phyloP scores from a whole-genome alignment of 148 eudicot genomes.

The Fagopyrum tataricum region DNA sequence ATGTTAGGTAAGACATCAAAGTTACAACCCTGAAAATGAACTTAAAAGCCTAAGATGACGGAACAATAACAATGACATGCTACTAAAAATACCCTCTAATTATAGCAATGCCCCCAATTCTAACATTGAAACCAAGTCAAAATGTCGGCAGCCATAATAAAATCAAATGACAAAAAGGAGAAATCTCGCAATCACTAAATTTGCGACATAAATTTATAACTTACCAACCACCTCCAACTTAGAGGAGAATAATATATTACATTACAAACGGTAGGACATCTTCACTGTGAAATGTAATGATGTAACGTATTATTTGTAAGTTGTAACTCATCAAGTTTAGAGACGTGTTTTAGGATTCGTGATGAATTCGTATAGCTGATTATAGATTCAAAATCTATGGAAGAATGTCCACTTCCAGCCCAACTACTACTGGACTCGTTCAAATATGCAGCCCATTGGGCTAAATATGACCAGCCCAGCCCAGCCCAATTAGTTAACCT shows the following conservation, averaged over 20 bases:
- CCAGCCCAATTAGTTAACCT: too few species aligned
- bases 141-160: constrained; percentile 11
- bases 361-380: too few species aligned
- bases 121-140: background rate
- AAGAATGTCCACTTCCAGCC: too few species aligned
- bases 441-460: too few species aligned
- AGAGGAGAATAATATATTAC: background rate
- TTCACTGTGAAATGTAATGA: background rate
- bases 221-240: constrained; percentile 1
- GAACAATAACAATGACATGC: background rate
- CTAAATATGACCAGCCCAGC: too few species aligned
- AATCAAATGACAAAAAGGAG: background rate
- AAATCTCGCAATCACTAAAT: background rate
- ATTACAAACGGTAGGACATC: background rate
- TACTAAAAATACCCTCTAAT: background rate
- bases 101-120: background rate
- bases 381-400: too few species aligned
- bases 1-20: constrained; percentile 8
- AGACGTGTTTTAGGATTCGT: too few species aligned
- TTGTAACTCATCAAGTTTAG: background rate
- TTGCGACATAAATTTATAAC: background rate
- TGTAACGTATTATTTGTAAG: background rate
- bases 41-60: constrained; percentile 6
- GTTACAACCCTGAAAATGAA: background rate
- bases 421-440: too few species aligned